These are phyloP conservation scores for Candida wancherniae DNA, from an alignment of 805 yeast genomes.

Conservation along the genomic window DNA sequence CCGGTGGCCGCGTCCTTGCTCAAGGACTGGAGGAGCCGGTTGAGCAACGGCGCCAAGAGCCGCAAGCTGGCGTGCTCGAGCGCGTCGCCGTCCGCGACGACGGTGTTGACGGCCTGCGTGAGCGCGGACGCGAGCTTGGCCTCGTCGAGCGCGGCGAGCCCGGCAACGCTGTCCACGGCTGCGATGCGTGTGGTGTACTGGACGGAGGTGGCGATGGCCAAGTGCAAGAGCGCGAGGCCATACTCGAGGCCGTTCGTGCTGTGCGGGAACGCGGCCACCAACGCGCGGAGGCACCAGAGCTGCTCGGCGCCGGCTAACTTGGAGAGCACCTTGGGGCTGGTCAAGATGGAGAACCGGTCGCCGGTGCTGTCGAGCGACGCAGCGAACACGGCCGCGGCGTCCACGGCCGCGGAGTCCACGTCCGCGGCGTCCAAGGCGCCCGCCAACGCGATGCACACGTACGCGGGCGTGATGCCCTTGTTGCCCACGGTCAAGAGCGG, in stretches of 20 bases:
- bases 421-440: slow-evolving; percentile 7
- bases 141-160: slow-evolving; percentile 20
- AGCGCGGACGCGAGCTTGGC: slow-evolving; percentile 39
- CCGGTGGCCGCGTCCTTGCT: slow-evolving; percentile 13
- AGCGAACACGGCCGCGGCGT: slow-evolving; percentile 22
- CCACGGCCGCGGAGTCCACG: slow-evolving; percentile 15
- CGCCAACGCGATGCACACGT: slow-evolving; percentile 39
- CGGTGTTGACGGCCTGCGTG: slow-evolving; percentile 36
- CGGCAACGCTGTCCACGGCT: slow-evolving; percentile 28
- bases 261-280: slow-evolving; percentile 27
- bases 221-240: slow-evolving; percentile 49
- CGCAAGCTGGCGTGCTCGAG: slow-evolving; percentile 14
- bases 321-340: slow-evolving; percentile 44
- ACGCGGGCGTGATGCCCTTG: slow-evolving; percentile 51
- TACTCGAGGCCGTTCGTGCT: slow-evolving; percentile 16
- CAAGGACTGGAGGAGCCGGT: slow-evolving; percentile 21
- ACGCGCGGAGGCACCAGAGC: slow-evolving; percentile 48
- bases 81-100: slow-evolving; percentile 14
- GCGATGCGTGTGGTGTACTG: slow-evolving; percentile 29
- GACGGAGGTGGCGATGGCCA: slow-evolving; percentile 40
- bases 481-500: slow-evolving; percentile 53
- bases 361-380: slow-evolving; percentile 33
- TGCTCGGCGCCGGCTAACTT: slow-evolving; percentile 48
- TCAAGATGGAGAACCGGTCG: slow-evolving; percentile 46
- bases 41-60: slow-evolving; percentile 22